Conservation (phyloP, 257 asterid genomes). For the Salvia miltiorrhiza region DNA sequence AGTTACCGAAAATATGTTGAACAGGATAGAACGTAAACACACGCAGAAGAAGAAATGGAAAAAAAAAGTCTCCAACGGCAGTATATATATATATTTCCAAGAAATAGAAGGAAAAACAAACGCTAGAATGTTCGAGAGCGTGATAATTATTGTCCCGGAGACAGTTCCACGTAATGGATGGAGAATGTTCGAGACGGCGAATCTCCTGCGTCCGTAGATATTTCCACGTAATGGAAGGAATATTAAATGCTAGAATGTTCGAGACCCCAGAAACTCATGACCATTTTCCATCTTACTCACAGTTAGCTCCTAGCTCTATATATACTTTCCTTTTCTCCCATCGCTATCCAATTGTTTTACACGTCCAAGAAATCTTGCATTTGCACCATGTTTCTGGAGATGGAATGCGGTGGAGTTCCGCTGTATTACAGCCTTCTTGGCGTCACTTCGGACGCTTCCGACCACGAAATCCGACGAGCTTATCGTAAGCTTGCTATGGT, state of each 20-base stretch:
- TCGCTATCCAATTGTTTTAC: background rate
- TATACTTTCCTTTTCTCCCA: background rate
- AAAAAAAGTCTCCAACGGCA: background rate
- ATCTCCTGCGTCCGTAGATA: no score
- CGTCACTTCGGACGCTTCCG: conserved; percentile 48
- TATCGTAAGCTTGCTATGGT: conserved; percentile 88
- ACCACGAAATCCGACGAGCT: conserved; percentile 65
- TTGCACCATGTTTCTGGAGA: conserved; percentile 1
- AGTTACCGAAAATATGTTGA: no score
- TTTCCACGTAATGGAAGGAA: conserved; percentile 6
- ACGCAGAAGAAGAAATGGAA: no score
- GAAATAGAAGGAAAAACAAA: no score
- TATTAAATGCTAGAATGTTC: conserved; percentile 24
- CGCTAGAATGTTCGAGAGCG: no score
- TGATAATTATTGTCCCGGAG: no score
- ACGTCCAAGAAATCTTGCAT: background rate
- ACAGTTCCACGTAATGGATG: no score
- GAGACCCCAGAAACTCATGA: conserved; percentile 23
- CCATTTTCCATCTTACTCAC: conserved; percentile 13
- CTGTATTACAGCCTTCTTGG: conserved; percentile 66
- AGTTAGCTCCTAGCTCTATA: background rate
- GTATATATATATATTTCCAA: no score
- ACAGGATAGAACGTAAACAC: no score
- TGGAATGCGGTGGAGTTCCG: conserved; percentile 29
- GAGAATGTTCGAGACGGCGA: no score